These are phyloP conservation scores for Platanthera zijinensis DNA, from an alignment of 106 monocot species.

Conservation along the genomic window DNA sequence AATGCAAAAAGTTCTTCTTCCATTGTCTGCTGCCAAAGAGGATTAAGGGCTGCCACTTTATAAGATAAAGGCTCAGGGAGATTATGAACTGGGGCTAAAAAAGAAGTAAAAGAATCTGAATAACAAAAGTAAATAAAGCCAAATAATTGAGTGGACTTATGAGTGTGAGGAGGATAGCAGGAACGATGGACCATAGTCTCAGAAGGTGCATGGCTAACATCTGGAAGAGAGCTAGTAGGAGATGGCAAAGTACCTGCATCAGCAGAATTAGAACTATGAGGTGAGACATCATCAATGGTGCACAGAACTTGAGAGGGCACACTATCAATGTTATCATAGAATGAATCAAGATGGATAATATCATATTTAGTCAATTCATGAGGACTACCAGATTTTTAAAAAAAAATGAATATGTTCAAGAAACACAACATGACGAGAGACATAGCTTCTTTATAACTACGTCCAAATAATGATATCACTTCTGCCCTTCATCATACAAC, in stretches of 20 bases:
- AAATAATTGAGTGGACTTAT: neutral
- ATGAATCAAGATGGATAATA: neutral
- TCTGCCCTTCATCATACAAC: neutral
- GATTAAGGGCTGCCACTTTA: neutral
- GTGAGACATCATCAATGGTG: too few relatives aligned
- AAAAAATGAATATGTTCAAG: neutral
- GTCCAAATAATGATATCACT: neutral
- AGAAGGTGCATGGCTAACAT: neutral
- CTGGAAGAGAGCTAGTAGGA: neutral
- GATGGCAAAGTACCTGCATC: neutral
- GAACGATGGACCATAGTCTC: neutral
- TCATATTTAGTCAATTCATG: neutral
- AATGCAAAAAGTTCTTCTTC: neutral
- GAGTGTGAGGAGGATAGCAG: neutral
- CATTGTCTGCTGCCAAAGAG: neutral
- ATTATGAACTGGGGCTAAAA: neutral
- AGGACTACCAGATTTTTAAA: neutral
- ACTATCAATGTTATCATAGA: neutral
- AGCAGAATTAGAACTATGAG: too few relatives aligned
- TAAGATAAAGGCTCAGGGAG: neutral
- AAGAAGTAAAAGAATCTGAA: neutral
- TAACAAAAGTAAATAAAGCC: neutral
- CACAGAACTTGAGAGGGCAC: neutral
- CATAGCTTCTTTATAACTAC: neutral
- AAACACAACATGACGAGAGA: neutral